phyloP scores from a whole-genome alignment of 2,329 filamentous ascomycete species.

The Daldinia sp. region DNA sequence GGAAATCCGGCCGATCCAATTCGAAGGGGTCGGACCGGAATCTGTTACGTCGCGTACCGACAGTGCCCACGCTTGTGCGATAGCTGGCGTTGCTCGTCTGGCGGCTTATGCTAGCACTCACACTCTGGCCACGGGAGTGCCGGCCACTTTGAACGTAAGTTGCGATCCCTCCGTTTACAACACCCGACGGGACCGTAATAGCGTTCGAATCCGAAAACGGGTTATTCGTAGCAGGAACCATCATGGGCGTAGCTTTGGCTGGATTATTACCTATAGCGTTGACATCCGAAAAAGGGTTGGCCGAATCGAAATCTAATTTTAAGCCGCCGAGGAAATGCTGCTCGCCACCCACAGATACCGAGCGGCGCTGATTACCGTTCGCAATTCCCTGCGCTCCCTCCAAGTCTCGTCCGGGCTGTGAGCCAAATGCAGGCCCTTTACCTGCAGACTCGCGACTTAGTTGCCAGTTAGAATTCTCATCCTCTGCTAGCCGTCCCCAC shows the following conservation, averaged over 20 bases:
- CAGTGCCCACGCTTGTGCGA: slow-evolving; percentile 51
- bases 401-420: slow-evolving; percentile 56
- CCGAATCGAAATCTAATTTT: slow-evolving; percentile 49
- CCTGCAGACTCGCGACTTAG: slow-evolving; percentile 43
- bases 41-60: slow-evolving; percentile 57
- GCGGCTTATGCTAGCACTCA: slow-evolving; percentile 45
- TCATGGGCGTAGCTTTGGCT: slow-evolving; percentile 51
- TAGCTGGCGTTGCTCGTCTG: slow-evolving; percentile 39
- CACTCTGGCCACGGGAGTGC: slow-evolving; percentile 58
- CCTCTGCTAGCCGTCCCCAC: slow-evolving; percentile 55
- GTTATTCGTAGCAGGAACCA: slow-evolving; percentile 48
- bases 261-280: slow-evolving; percentile 52
- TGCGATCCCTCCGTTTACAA: slow-evolving; percentile 41
- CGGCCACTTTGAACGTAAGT: slow-evolving; percentile 59
- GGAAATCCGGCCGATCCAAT: slow-evolving; percentile 63
- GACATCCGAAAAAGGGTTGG: slow-evolving; percentile 59
- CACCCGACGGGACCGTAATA: slow-evolving; percentile 46
- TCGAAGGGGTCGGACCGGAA: slow-evolving; percentile 72
- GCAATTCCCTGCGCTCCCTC: slow-evolving; percentile 46
- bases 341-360: slow-evolving; percentile 48
- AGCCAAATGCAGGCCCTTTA: slow-evolving; percentile 25
- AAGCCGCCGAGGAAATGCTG: slow-evolving; percentile 54
- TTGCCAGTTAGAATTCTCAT: slow-evolving; percentile 51
- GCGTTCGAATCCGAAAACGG: slow-evolving; percentile 62
- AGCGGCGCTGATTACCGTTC: slow-evolving; percentile 40